Conservation (phyloP, 169 alveolate species). For the Nephromyces sp. region DNA sequence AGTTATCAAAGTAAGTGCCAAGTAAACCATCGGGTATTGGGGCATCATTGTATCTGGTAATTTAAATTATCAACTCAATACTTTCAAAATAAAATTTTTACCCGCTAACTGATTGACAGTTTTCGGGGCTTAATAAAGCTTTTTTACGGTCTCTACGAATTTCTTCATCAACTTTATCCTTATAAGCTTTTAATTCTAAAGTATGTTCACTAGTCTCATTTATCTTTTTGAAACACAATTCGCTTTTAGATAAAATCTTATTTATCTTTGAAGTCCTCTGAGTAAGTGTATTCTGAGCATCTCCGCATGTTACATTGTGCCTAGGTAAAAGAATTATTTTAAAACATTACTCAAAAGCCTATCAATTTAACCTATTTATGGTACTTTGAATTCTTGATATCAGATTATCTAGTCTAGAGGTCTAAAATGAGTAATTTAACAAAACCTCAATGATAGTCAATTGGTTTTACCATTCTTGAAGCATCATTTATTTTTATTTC, state of each 20-base stretch:
- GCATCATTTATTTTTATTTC: neutral
- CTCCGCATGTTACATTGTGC: neutral
- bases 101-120: conserved; percentile 51
- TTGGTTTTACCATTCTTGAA: neutral
- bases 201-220: conserved; percentile 52
- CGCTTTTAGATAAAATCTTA: conserved; percentile 4
- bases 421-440: neutral
- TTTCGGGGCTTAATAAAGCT: conserved; percentile 41
- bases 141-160: conserved; percentile 40
- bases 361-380: neutral
- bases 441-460: too few relatives aligned
- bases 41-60: conserved; percentile 34
- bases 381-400: neutral
- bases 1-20: conserved; percentile 49
- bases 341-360: too few relatives aligned
- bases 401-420: neutral
- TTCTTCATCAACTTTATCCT: conserved; percentile 47
- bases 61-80: neutral
- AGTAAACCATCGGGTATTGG: conserved; percentile 57
- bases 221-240: conserved; percentile 45
- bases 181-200: conserved; percentile 48
- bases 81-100: conserved; percentile 2
- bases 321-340: too few relatives aligned
- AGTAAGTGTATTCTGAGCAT: neutral
- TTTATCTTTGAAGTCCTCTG: neutral